Evolutionary conservation across 1,284 basidiomycete species (phyloP).

Genomic region (Stereum hirsutum): DNA sequence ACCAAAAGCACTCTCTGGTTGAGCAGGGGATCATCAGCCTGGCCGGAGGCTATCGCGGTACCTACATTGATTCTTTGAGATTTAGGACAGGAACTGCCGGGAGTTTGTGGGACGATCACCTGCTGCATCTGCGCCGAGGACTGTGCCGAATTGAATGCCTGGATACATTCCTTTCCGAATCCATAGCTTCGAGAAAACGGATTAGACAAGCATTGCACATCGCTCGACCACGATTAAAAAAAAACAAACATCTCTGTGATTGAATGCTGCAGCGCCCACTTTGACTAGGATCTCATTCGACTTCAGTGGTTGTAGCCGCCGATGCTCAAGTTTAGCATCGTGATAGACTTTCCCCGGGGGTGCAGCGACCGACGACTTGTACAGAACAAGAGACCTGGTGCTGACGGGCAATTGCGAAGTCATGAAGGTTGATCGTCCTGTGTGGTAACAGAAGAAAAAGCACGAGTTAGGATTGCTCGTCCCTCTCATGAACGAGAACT

Average conservation of each 20-base stretch:
- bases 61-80: constrained; percentile 30
- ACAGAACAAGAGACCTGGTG: no score
- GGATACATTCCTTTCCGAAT: constrained; percentile 67
- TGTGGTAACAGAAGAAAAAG: no score
- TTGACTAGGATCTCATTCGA: constrained; percentile 54
- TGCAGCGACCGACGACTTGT: no score
- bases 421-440: no score
- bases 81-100: neutral
- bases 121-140: constrained; percentile 69
- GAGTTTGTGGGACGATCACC: constrained; percentile 30
- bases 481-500: no score
- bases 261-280: constrained; percentile 66
- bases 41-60: constrained; percentile 47
- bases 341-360: no score
- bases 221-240: neutral
- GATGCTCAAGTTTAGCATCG: constrained; percentile 42
- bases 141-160: constrained; percentile 45
- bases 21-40: constrained; percentile 46
- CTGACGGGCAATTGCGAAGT: no score
- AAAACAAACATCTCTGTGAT: constrained; percentile 65
- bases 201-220: neutral
- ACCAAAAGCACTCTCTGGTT: constrained; percentile 63
- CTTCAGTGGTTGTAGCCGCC: constrained; percentile 38
- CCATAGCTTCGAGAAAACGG: constrained; percentile 47
- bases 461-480: no score